Evolutionary conservation across 768 basidiomycete species (phyloP), one percentile per base, ranked within the genome.

Genomic region (Suillus decipiens): DNA sequence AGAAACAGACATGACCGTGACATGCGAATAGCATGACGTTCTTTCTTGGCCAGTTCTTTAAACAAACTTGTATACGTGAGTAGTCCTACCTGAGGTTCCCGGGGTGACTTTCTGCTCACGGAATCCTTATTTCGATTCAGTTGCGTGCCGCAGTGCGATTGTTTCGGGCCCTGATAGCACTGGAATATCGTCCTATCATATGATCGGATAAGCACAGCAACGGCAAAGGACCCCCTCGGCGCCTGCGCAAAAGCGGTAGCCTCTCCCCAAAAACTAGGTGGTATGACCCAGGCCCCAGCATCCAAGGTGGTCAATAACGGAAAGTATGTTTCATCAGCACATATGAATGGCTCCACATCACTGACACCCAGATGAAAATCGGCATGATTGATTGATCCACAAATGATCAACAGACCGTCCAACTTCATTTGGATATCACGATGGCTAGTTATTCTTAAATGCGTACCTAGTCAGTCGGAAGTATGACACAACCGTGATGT

Each of bases 71-170:
- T 31, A 10, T 51, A 11, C 28, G 47, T 61, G 31, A 22, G 54
- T 55, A 36, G 47, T 58, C 31, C 39, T 15, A 39, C 31, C 60
- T 36, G 56, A 36, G 36, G 60, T 12, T 36, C 55, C 19, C 56
- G 17, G 24, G 37, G 9, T 41, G 2, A 2, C 5, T 17, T 50
- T 11, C 17, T 19, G 10, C 17, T 34, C 11, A 34, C 12, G 14
- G n/a, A 55, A 6, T 19, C 33, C 14, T 37, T 12, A 57, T 41
- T 28, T 31, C 24, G 17, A 56, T 53, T 24, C 17, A 17, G 24
- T 12, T 28, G 17, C 39, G 33, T 51, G 50, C 50, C 2, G 47
- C 7, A n/a, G 6, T 41, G 24, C 22, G 36, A 39, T 57, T 17
- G 15, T 28, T 22, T 19, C 37, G 33, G 51, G 33, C 19, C 51